Percentiles rank a stretch among this genome's conserved stretches.
phyloP scores from a whole-genome alignment of 2,329 filamentous ascomycete genomes.

The Calonectria pauciramosa region DNA sequence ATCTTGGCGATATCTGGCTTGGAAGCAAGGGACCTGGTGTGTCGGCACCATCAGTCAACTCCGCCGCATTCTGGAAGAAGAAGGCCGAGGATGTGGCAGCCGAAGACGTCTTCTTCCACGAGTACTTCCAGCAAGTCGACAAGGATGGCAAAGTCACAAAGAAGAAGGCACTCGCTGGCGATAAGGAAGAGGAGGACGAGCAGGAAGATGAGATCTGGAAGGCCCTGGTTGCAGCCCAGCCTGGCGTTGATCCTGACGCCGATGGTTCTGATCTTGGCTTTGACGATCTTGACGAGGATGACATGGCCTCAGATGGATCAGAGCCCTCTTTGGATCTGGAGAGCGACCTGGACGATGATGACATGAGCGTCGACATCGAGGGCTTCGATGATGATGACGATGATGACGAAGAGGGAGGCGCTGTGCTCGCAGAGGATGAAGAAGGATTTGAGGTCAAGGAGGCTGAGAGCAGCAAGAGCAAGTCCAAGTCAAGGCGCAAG shows the following conservation, averaged over 20 bases:
- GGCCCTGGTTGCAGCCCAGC: slow-evolving; percentile 84
- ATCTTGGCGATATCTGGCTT: slow-evolving; percentile 69
- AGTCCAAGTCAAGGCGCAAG: slow-evolving; percentile 74
- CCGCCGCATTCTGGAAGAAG: slow-evolving; percentile 91
- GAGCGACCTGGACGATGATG: slow-evolving; percentile 62
- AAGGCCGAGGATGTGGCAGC: slow-evolving; percentile 88
- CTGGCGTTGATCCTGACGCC: slow-evolving; percentile 67
- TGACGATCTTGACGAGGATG: slow-evolving; percentile 63
- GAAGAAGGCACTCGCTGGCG: slow-evolving; percentile 59
- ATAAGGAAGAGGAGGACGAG: slow-evolving; percentile 68
- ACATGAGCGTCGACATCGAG: slow-evolving; percentile 54
- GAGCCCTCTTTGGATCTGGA: slow-evolving; percentile 53
- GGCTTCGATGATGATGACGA: slow-evolving; percentile 59
- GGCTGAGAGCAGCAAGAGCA: slow-evolving; percentile 63
- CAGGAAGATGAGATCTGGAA: slow-evolving; percentile 91
- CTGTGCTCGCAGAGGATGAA: slow-evolving; percentile 56
- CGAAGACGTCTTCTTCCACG: slow-evolving; percentile 98
- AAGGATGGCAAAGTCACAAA: slow-evolving; percentile 69
- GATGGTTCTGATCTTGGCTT: slow-evolving; percentile 67
- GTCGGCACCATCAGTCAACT: slow-evolving; percentile 74
- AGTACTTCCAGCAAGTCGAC: slow-evolving; percentile 87
- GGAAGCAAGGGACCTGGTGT: slow-evolving; percentile 63
- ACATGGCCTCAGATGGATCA: slow-evolving; percentile 62
- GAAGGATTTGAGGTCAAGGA: slow-evolving; percentile 72
- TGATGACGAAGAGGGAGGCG: slow-evolving; percentile 60